A percentile compares a stretch with the other conserved stretches of the same genome.
phyloP scores from a whole-genome alignment of 805 yeast species.

The Starmerella riodocensis region DNA sequence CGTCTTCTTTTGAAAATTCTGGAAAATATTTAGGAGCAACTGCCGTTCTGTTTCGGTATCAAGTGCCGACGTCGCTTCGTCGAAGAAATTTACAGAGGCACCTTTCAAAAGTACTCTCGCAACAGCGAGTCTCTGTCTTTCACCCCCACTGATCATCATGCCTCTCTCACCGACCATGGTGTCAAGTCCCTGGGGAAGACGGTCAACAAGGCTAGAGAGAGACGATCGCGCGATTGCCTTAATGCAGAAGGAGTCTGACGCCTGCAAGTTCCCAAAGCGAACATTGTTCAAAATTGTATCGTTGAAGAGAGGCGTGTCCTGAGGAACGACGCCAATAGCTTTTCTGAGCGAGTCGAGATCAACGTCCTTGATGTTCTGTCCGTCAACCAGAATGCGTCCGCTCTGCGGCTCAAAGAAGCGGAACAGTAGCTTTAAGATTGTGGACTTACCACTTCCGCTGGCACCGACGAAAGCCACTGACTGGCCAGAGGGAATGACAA shows the following conservation, averaged over 20 bases:
- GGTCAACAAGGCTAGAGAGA: conserved; percentile 45
- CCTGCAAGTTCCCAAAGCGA: conserved; percentile 65
- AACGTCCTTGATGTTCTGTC: conserved; percentile 68
- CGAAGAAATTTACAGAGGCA: conserved; percentile 85
- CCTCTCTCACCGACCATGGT: conserved; percentile 93
- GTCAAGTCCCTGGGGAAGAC: conserved; percentile 68
- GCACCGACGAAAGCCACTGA: conserved; percentile 95
- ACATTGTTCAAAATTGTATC: conserved; percentile 80
- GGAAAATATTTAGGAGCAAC: conserved; percentile 57
- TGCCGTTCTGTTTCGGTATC: conserved; percentile 94
- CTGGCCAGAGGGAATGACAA: conserved; percentile 78
- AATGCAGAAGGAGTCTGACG: conserved; percentile 58
- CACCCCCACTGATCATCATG: conserved; percentile 99
- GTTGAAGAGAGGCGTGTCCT: conserved; percentile 90
- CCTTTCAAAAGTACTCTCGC: conserved; percentile 77
- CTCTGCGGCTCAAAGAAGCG: conserved; percentile 73
- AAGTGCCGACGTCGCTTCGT: conserved; percentile 88
- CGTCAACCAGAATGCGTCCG: conserved; percentile 76
- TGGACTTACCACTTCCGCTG: conserved; percentile 90
- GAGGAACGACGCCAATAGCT: conserved; percentile 87
- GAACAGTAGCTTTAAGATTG: conserved; percentile 69
- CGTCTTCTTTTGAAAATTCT: conserved; percentile 56
- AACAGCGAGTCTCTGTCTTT: conserved; percentile 87
- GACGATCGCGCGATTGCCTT: conserved; percentile 57
- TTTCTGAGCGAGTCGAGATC: conserved; percentile 61